Evolutionary conservation across 164 flowering plant species (phyloP), one percentile per base, ranked within the genome.

Genomic region (Magnolia changhungtana): DNA sequence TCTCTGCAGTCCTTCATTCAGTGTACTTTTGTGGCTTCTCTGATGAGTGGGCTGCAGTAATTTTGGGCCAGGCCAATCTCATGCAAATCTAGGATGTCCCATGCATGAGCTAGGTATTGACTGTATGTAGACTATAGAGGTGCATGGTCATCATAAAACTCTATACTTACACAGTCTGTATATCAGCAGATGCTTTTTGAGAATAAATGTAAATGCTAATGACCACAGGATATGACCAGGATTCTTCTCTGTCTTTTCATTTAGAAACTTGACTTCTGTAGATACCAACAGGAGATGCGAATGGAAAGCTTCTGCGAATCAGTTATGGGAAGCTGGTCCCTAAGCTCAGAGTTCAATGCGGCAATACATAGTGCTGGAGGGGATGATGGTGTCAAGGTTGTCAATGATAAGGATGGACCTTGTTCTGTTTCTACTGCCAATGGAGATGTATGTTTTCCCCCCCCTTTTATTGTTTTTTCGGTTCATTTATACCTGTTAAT

Each of bases 191-290:
- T 55, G 61, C 61, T 16, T 55, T 55, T 55, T 3, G 61, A 55
- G 61, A 55, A 11, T 55, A 37, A 55, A 55, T 55, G 16, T 16
- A 55, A 55, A 55, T 8, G 61, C 13, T 16, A 11, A 55, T 55
- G 16, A 55, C 61, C 4, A 16, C 61, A 55, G 19, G 61, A 55
- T 55, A 11, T 11, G 16, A 11, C 18, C 18, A 55, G 13, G 61
- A 55, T 11, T 11, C 18, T 55, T 11, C 18, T 55, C 61, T 55
- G 13, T 55, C 61, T 55, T 55, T 55, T 55, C 16, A 16, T 55
- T 55, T 78, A 80, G 86, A 87, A 80, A 83, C 75, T 82, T 86
- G 82, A 87, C 86, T 75, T 85, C 64, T 89, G 77, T 86, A 81
- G 83, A 83, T 88, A 74, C 84, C 81, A 76, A 74, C 88, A 89